Evolutionary conservation across 768 basidiomycete genomes (phyloP), one percentile per base, ranked within the genome.

Genomic region (Lactarius akahatsu): DNA sequence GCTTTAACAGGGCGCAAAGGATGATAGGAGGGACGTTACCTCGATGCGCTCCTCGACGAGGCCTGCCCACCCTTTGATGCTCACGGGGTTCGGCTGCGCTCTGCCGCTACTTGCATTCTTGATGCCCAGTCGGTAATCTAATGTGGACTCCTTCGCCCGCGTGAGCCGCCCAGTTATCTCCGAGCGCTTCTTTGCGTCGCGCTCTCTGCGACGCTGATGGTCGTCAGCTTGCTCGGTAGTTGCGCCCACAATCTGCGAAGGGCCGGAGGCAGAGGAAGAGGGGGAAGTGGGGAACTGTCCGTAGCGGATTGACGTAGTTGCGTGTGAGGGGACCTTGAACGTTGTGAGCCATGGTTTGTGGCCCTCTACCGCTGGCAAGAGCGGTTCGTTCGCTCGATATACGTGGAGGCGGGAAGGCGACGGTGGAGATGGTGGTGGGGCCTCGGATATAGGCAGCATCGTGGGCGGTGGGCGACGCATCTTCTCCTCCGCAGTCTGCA

Each of bases 11-110:
- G 23, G 20, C 18, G 43, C 8, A n/a, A 34, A 28, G 8, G 20
- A n/a, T 6, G 20, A 32, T 38, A 13, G 10, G 10, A 28, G 18
- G 23, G 26, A 72, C 77, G 15, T 66, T 66, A 88, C 92, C 83
- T 94, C 88, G 72, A 94, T 92, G 62, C 82, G 81, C 70, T 92
- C 91, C 72, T 95, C 92, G 15, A 90, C 82, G 60, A 94, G 77
- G 63, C 82, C 83, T 16, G 82, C 80, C 90, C 91, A 93, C 0
- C 91, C 92, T 74, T 86, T 89, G 71, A 92, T 67, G 52, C 78
- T 84, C 23, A 83, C 81, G 16, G 92, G 87, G 64, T 86, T 89
- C 15, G 80, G 72, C 57, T 78, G 78, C 32, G 73, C 59, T 3
- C 63, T 65, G 20, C 63, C 61, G 34, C 63, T 67, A 11, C 61